These are phyloP conservation scores for Thelephora ganbajun DNA, from an alignment of 768 basidiomycete genomes.

Conservation along the genomic window DNA sequence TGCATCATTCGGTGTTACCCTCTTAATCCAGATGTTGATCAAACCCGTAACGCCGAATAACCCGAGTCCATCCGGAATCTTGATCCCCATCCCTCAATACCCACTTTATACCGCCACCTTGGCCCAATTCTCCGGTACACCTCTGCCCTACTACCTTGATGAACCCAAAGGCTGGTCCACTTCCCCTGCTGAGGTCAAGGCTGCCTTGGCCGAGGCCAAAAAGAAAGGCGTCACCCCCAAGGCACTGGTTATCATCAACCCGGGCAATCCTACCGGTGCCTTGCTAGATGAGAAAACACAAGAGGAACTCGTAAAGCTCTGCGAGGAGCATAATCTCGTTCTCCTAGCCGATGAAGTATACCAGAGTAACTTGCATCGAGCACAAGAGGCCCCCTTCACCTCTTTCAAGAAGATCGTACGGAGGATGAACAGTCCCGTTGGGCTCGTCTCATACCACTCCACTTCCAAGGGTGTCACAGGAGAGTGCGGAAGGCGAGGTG, in stretches of 20 bases:
- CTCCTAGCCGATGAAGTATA: conserved; percentile 99
- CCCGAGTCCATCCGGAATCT: conserved; percentile 53
- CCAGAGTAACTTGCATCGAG: conserved; percentile 79
- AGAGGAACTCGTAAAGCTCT: conserved; percentile 63
- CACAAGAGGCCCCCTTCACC: conserved; percentile 57
- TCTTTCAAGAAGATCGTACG: conserved; percentile 87
- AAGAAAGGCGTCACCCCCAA: conserved; percentile 51
- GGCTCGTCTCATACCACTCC: conserved; percentile 92
- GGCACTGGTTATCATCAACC: conserved; percentile 95
- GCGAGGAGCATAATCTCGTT: conserved; percentile 74
- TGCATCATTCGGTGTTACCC: conserved; percentile 88
- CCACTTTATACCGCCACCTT: conserved; percentile 94
- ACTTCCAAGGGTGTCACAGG: conserved; percentile 94
- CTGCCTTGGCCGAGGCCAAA: conserved; percentile 50
- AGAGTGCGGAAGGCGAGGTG: conserved; percentile 94
- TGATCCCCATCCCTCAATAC: conserved; percentile 98
- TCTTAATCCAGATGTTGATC: conserved; percentile 71
- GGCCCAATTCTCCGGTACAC: conserved; percentile 66
- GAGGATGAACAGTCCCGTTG: conserved; percentile 50
- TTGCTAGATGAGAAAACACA: conserved; percentile 64
- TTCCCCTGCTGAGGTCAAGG: conserved; percentile 48
- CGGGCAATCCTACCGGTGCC: conserved; percentile 93
- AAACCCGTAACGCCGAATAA: conserved; percentile 12
- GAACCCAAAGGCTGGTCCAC: conserved; percentile 78
- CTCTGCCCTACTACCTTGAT: conserved; percentile 82